Evolutionary conservation across 2,329 filamentous ascomycete species (phyloP).

Genomic region (Leptographium galeiforme): DNA sequence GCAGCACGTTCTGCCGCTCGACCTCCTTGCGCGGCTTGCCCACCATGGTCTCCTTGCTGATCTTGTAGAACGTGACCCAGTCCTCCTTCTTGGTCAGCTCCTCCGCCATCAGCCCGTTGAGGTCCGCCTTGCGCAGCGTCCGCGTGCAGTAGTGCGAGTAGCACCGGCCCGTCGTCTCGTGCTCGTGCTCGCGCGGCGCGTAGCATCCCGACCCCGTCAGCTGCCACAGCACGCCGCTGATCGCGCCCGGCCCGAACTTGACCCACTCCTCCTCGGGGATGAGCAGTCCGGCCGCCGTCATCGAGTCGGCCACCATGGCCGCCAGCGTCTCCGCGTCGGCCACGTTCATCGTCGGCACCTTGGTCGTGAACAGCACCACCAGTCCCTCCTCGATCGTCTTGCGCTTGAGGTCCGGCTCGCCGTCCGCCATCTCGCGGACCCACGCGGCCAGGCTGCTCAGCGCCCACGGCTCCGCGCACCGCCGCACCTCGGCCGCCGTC

Average conservation of each 20-base stretch:
- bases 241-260: conserved; percentile 66
- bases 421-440: conserved; percentile 81
- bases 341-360: conserved; percentile 96
- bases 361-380: conserved; percentile 78
- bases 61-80: conserved; percentile 79
- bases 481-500: conserved; percentile 65
- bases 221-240: conserved; percentile 88
- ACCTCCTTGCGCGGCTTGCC: conserved; percentile 71
- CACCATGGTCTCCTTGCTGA: conserved; percentile 65
- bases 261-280: conserved; percentile 95
- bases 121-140: conserved; percentile 86
- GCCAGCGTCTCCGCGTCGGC: conserved; percentile 87
- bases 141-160: conserved; percentile 91
- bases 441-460: conserved; percentile 76
- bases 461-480: conserved; percentile 84
- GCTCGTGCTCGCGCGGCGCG: conserved; percentile 65
- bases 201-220: conserved; percentile 88
- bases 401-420: conserved; percentile 75
- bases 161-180: conserved; percentile 59
- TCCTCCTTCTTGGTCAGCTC: conserved; percentile 59
- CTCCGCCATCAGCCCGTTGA: conserved; percentile 59
- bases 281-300: conserved; percentile 67
- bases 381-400: conserved; percentile 79
- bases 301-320: conserved; percentile 60
- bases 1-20: conserved; percentile 82